Percentiles rank a stretch among this genome's conserved stretches.
Evolutionary conservation across 1,139 yeast species (phyloP).

Genomic region (Pichia norvegensis): DNA sequence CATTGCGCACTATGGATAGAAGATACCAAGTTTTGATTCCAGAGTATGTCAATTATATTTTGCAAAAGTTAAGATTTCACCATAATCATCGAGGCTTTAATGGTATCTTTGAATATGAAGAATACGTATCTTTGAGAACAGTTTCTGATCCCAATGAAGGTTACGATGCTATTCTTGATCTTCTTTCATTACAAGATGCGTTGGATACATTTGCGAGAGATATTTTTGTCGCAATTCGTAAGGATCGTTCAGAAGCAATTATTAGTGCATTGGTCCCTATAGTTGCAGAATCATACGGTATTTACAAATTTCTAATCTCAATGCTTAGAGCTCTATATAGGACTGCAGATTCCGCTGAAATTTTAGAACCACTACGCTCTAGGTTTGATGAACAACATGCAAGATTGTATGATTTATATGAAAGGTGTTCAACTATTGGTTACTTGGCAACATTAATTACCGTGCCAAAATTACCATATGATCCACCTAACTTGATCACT

Average conservation of each 20-base stretch:
- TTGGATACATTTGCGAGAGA: constrained; percentile 74
- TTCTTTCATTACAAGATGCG: constrained; percentile 80
- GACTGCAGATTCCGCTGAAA: constrained; percentile 64
- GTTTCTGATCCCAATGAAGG: constrained; percentile 96
- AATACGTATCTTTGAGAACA: constrained; percentile 77
- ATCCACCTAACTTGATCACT: constrained; percentile 60
- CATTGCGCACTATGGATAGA: constrained; percentile 27
- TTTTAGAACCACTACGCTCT: constrained; percentile 64
- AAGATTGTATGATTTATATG: constrained; percentile 75
- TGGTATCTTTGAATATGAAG: constrained; percentile 95
- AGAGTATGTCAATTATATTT: constrained; percentile 65
- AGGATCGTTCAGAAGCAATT: constrained; percentile 59
- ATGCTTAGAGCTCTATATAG: constrained; percentile 82
- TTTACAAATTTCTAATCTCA: constrained; percentile 79
- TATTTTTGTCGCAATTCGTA: constrained; percentile 51
- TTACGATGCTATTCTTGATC: constrained; percentile 77
- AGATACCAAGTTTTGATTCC: constrained; percentile 69
- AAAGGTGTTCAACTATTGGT: constrained; percentile 81
- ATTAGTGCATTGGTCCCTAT: constrained; percentile 85
- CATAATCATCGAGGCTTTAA: constrained; percentile 81
- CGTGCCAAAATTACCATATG: constrained; percentile 68
- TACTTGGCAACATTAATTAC: constrained; percentile 78
- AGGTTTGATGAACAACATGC: constrained; percentile 76
- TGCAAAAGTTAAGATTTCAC: constrained; percentile 76
- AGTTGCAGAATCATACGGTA: constrained; percentile 90